Evolutionary conservation across 2,329 filamentous ascomycete species (phyloP).

Genomic region (Penicillium sp.): DNA sequence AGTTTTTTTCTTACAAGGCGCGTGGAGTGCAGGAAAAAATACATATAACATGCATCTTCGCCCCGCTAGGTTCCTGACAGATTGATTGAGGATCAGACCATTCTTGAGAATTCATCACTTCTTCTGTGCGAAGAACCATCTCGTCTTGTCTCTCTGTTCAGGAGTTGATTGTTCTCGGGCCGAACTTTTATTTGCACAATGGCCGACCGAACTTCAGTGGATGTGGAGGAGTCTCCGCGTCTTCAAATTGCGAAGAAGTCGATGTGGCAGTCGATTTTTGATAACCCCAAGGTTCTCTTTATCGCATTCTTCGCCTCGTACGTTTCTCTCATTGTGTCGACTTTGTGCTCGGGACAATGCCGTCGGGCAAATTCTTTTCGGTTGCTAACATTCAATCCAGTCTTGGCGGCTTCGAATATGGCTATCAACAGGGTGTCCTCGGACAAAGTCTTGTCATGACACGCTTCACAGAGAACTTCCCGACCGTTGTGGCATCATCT

Average conservation of each 20-base stretch:
- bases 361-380: too few species aligned
- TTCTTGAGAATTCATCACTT: slow-evolving; percentile 16
- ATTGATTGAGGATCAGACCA: slow-evolving; percentile 9
- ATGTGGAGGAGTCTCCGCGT: slow-evolving; percentile 28
- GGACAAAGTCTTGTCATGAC: slow-evolving; percentile 58
- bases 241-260: slow-evolving; percentile 33
- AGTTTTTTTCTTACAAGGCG: slow-evolving; percentile 22
- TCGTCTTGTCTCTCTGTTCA: slow-evolving; percentile 4
- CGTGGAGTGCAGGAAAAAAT: slow-evolving; percentile 6
- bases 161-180: slow-evolving; percentile 6
- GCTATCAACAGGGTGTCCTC: slow-evolving; percentile 54
- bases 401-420: slow-evolving; percentile 57
- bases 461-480: slow-evolving; percentile 55
- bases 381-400: slow-evolving; percentile 23
- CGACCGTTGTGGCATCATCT: slow-evolving; percentile 51
- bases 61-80: slow-evolving; percentile 15
- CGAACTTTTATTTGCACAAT: slow-evolving; percentile 19
- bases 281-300: slow-evolving; percentile 57
- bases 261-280: slow-evolving; percentile 36
- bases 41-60: slow-evolving; percentile 25
- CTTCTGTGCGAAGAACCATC: slow-evolving; percentile 9
- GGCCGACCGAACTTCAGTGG: slow-evolving; percentile 25
- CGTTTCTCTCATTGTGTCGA: slow-evolving; percentile 10
- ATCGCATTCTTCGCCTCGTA: slow-evolving; percentile 58
- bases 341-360: slow-evolving; percentile 5